Base-by-base conservation (phyloP, 768 basidiomycete genomes). In the Lyophyllum shimeji region DNA sequence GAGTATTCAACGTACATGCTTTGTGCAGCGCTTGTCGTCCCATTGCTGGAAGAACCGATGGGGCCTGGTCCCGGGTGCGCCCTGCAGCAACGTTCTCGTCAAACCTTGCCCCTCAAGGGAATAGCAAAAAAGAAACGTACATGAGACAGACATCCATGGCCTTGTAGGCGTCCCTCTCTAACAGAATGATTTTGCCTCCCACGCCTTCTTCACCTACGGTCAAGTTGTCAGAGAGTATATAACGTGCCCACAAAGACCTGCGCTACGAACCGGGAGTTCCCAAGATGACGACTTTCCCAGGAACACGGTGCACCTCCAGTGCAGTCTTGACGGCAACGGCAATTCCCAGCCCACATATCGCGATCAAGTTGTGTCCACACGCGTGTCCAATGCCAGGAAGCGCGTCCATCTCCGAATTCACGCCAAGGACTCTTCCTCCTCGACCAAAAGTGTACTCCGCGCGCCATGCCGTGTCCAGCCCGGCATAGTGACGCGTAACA, bases 211-310 rank as follows among this genome's bases (percentile, higher is more conserved):
- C 92, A 25, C 86, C 92, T 89, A 56, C 46, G 42, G 46, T 25
- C 44, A 45, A 49, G 9, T 46, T 59, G 25, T 65, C 6, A 64
- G 59, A 50, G 53, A 11, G 51, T 45, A 46, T 50, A 29, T n/a
- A n/a, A n/a, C n/a, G n/a, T n/a, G n/a, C n/a, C n/a, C n/a, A n/a
- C n/a, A n/a, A n/a, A n/a, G n/a, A n/a, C n/a, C n/a, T n/a, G n/a
- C n/a, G n/a, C n/a, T n/a, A n/a, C n/a, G n/a, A n/a, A 85, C 84
- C 84, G 59, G 90, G 90, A 13, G 90, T 93, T 45, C 90, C 90
- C 8, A 93, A 77, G 23, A 93, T 76, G 54, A 93, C 73, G 34
- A 93, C 72, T 52, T 79, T 90, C 7, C 89, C 90, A 27, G 83
- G 63, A 43, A 87, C 74, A 62, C 82, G 72, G 67, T 85, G 82